These are phyloP conservation scores for Paecilomyces formosus DNA, from an alignment of 2,329 filamentous ascomycete genomes.

Conservation along the genomic window DNA sequence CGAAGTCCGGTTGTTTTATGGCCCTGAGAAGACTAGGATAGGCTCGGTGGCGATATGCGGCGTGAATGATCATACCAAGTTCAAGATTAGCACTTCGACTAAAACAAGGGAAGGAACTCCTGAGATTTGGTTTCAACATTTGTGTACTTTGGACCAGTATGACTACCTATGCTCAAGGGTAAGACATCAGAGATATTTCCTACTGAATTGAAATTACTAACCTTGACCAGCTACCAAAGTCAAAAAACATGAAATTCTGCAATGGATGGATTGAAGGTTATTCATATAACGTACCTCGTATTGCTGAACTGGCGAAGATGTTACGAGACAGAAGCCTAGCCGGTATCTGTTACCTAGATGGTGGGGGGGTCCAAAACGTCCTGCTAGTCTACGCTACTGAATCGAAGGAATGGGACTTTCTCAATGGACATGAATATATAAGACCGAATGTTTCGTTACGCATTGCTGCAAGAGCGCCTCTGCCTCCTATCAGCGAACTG, in stretches of 20 bases:
- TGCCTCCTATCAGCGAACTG: constrained; percentile 8
- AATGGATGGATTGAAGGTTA: constrained; percentile 29
- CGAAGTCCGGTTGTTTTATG: constrained; percentile 18
- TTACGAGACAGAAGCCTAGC: constrained; percentile 18
- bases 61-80: constrained; percentile 5
- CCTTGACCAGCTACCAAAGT: background rate
- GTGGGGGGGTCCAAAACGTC: constrained; percentile 4
- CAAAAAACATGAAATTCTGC: constrained; percentile 11
- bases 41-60: constrained; percentile 24
- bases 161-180: constrained; percentile 17
- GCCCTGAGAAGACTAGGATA: constrained; percentile 17
- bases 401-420: constrained; percentile 18
- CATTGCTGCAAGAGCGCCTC: constrained; percentile 11
- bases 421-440: constrained; percentile 7
- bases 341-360: constrained; percentile 19
- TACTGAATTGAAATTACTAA: constrained; percentile 1
- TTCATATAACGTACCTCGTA: constrained; percentile 17
- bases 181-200: constrained; percentile 5
- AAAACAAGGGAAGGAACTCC: constrained; percentile 9
- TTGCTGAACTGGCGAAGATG: constrained; percentile 19
- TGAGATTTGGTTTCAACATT: constrained; percentile 24
- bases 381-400: constrained; percentile 22
- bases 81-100: constrained; percentile 12
- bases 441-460: constrained; percentile 2
- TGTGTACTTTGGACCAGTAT: constrained; percentile 22